Evolutionary conservation across 75 land plant species (phyloP), one percentile per base, ranked within the genome.

Genomic region (Pseudotsuga menziesii): DNA sequence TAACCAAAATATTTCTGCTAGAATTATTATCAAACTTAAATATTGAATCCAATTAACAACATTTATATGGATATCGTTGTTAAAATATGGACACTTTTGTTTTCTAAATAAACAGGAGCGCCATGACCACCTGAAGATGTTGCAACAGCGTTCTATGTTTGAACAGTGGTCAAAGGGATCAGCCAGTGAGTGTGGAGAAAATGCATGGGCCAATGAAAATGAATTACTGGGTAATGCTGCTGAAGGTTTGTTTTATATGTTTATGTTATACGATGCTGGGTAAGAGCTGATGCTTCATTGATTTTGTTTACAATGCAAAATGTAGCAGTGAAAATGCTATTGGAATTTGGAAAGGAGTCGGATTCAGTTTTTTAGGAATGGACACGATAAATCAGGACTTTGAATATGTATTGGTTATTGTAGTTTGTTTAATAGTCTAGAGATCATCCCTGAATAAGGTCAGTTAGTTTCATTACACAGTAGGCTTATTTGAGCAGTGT

Each of bases 91-190:
- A 55, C 70, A 56, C 61, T 61, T 80, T 4, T 44, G 35, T 72
- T 73, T 16, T 56, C 36, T 58, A 26, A 7, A 4, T 60, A n/a
- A 63, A 16, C 76, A 95, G 98, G 97, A 88, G 57, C 93, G 98
- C 25, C 94, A 93, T 80, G 96, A 95, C 58, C 96, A 89, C 72
- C 86, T 95, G 13, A 92, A 89, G 73, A 82, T 87, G 48, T 77
- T 96, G 80, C 86, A 91, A 69, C 83, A 72, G 6, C 83, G 82
- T 74, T 87, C 91, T 73, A 75, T 84, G 32, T 14, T 48, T n/a
- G 81, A 77, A 79, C 70, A 82, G 16, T 66, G 57, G 48, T 39
- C 41, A 55, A 67, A 58, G 59, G 79, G 8, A 58, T 35, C 78
- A 72, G 29, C 72, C 15, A 78, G 76, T 54, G 35, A 26, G 23